These are phyloP conservation scores for Sugiyamaella mastotermitis DNA, from an alignment of 805 yeast genomes.

Conservation along the genomic window DNA sequence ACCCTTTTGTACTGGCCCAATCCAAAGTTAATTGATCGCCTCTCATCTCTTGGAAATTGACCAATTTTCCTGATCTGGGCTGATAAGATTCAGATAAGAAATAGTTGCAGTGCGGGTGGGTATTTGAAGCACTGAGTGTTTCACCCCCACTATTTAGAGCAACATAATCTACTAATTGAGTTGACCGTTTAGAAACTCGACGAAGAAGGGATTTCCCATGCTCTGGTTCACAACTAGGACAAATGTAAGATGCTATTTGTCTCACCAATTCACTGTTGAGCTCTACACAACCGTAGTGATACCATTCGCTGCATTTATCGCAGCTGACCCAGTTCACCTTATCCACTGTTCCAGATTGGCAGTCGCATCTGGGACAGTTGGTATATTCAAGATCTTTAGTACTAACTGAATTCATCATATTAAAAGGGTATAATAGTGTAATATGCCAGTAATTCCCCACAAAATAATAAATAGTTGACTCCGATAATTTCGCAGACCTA, in stretches of 20 bases:
- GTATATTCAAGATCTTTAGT: too few relatives aligned
- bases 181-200: constrained; percentile 50
- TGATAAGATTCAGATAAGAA: constrained; percentile 5
- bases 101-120: constrained; percentile 46
- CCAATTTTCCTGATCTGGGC: too few relatives aligned
- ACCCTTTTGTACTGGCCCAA: constrained; percentile 29
- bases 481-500: too few relatives aligned
- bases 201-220: constrained; percentile 47
- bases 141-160: constrained; percentile 75
- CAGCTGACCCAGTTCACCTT: constrained; percentile 47
- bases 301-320: constrained; percentile 48
- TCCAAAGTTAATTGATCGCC: constrained; percentile 35
- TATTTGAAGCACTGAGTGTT: constrained; percentile 40
- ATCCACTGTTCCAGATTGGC: background rate
- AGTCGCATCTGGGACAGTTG: too few relatives aligned
- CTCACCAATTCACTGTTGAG: constrained; percentile 34
- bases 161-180: constrained; percentile 62
- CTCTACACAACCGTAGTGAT: constrained; percentile 44
- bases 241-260: constrained; percentile 46
- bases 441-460: too few relatives aligned
- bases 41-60: constrained; percentile 20
- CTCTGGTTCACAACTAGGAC: constrained; percentile 39
- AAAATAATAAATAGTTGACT: too few relatives aligned
- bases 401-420: too few relatives aligned
- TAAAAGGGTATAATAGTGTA: too few relatives aligned